Percentiles rank a stretch among this genome's conserved stretches.
Conservation (phyloP, 495 filamentous ascomycete genomes). For the Clavariopsis aquatica region DNA sequence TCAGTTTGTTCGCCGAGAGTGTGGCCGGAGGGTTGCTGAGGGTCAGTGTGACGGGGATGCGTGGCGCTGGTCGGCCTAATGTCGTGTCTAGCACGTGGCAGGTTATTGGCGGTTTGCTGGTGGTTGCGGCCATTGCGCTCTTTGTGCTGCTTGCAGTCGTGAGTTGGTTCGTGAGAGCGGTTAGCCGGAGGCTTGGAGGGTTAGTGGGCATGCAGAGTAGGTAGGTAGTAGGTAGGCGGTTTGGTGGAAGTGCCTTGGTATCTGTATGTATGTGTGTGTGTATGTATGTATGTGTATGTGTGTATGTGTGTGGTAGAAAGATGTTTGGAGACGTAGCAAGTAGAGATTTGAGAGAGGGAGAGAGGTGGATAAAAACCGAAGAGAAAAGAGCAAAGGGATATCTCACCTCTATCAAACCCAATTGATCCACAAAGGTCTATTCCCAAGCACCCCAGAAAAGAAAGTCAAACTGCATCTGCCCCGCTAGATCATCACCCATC, state of each 20-base stretch:
- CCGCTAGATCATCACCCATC: conserved; percentile 10
- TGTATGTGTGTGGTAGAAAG: background rate
- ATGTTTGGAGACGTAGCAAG: no score
- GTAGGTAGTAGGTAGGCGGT: background rate
- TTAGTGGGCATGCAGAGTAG: background rate
- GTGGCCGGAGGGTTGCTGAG: conserved; percentile 43
- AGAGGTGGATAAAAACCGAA: no score
- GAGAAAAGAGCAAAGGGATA: no score
- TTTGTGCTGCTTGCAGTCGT: background rate
- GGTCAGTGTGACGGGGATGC: conserved; percentile 59
- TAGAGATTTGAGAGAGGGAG: no score
- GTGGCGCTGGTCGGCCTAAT: conserved; percentile 63
- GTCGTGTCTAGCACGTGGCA: conserved; percentile 73
- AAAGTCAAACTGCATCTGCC: background rate
- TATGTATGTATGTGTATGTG: background rate
- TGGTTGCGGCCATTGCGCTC: conserved; percentile 2
- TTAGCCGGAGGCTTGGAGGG: background rate
- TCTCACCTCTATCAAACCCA: background rate
- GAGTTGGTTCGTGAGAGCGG: conserved; percentile 8
- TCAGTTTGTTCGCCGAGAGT: conserved; percentile 42
- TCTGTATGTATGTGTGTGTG: conserved; percentile 3
- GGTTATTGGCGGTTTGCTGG: conserved; percentile 68
- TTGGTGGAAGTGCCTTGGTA: background rate
- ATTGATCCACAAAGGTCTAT: no score
- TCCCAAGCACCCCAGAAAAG: background rate